Percentiles rank a stretch among this genome's conserved stretches.
These are phyloP conservation scores for Fremontodendron californicum DNA, from an alignment of 345 rosid species.

Conservation along the genomic window DNA sequence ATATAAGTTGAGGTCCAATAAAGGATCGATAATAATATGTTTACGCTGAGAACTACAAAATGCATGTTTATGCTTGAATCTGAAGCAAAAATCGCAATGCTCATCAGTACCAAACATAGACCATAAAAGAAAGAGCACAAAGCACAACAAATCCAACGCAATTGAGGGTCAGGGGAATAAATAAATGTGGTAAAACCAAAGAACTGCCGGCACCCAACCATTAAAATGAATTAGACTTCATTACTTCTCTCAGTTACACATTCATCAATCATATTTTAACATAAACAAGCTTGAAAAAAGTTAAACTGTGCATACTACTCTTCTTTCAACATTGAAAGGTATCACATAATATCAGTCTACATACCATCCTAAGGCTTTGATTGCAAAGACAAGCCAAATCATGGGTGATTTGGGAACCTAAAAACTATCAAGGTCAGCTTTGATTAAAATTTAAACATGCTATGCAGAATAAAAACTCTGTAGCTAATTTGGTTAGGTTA, in stretches of 20 bases:
- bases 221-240: background rate
- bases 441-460: slow-evolving; percentile 27
- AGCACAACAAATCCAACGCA: too few species aligned
- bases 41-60: too few species aligned
- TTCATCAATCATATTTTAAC: slow-evolving; percentile 7
- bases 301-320: slow-evolving; percentile 19
- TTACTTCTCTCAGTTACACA: background rate
- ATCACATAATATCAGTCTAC: slow-evolving; percentile 19
- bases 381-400: slow-evolving; percentile 17
- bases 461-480: slow-evolving; percentile 32
- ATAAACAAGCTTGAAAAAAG: slow-evolving; percentile 5
- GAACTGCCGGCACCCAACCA: background rate
- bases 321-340: slow-evolving; percentile 21
- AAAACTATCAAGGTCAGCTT: slow-evolving; percentile 31
- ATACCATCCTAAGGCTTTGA: slow-evolving; percentile 15
- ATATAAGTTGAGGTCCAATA: too few species aligned
- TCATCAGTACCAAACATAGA: too few species aligned
- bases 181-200: background rate
- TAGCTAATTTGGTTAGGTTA: slow-evolving; percentile 45
- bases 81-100: too few species aligned
- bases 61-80: too few species aligned
- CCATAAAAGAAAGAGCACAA: too few species aligned
- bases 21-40: too few species aligned
- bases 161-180: too few species aligned
- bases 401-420: slow-evolving; percentile 17